Conservation (phyloP, 1,284 basidiomycete species). For the Schizopora paradoxa region DNA sequence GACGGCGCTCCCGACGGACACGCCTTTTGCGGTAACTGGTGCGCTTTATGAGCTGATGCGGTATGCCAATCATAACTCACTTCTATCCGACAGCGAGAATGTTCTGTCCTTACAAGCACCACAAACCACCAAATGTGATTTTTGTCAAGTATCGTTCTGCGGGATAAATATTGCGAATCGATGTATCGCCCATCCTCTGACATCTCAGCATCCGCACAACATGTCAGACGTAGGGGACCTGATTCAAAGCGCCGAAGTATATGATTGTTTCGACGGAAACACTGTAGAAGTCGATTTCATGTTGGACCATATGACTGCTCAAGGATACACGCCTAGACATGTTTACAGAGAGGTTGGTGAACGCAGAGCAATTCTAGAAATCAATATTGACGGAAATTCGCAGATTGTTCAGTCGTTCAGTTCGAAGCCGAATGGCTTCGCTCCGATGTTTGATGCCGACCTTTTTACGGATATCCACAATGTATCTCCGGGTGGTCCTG, state of each 20-base stretch:
- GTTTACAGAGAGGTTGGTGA: constrained; percentile 65
- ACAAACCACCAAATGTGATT: constrained; percentile 69
- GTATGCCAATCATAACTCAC: constrained; percentile 2
- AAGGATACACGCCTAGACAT: constrained; percentile 54
- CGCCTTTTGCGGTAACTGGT: constrained; percentile 73
- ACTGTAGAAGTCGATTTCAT: constrained; percentile 72
- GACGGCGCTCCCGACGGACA: constrained; percentile 72
- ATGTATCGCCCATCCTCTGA: constrained; percentile 54
- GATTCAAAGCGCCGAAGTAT: constrained; percentile 65
- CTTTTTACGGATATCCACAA: constrained; percentile 62
- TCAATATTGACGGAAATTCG: constrained; percentile 3
- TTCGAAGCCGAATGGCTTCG: constrained; percentile 55
- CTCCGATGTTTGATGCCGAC: constrained; percentile 58
- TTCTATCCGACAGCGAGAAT: constrained; percentile 47
- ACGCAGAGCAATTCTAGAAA: constrained; percentile 10
- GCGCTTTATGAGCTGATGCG: constrained; percentile 18
- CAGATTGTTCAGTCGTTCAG: constrained; percentile 60
- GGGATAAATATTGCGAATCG: constrained; percentile 67
- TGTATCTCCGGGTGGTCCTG: constrained; percentile 41
- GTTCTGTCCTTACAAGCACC: constrained; percentile 64
- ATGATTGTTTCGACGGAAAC: constrained; percentile 72
- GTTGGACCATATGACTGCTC: constrained; percentile 64
- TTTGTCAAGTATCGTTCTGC: constrained; percentile 73
- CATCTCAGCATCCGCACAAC: constrained; percentile 60
- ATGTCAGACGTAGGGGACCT: constrained; percentile 62